phyloP scores from a whole-genome alignment of 2,329 filamentous ascomycete species.

The Penicillium concentricum region DNA sequence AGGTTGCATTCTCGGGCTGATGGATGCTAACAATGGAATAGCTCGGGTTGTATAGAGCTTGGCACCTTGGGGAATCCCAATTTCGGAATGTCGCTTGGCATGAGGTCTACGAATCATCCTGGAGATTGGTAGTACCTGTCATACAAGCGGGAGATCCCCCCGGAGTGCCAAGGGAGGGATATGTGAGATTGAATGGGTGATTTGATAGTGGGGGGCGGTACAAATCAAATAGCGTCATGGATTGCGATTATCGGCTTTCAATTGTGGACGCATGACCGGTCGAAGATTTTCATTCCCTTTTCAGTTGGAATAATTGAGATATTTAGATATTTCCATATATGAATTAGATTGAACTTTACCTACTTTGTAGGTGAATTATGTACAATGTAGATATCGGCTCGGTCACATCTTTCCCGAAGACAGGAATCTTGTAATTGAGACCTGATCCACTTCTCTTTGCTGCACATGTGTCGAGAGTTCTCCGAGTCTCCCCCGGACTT shows the following conservation, averaged over 20 bases:
- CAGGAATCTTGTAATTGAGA: too few relatives aligned
- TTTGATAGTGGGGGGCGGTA: not conserved
- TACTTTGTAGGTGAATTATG: not conserved
- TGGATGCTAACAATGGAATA: not conserved
- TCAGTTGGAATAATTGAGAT: not conserved
- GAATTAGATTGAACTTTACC: not conserved
- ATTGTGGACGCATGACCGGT: conserved; percentile 20
- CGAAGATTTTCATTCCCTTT: not conserved
- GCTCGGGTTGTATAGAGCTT: conserved; percentile 3
- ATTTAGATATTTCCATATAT: not conserved
- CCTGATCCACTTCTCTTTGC: not conserved
- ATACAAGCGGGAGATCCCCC: conserved; percentile 18
- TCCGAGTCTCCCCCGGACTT: conserved; percentile 24
- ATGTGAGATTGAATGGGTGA: not conserved
- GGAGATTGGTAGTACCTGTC: conserved; percentile 9
- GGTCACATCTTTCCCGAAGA: conserved; percentile 1
- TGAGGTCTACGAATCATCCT: not conserved
- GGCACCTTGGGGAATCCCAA: not conserved
- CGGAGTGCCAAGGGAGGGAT: conserved; percentile 10
- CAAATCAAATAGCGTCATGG: conserved; percentile 9
- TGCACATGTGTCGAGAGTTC: conserved; percentile 21
- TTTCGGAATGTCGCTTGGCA: not conserved
- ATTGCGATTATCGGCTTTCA: not conserved
- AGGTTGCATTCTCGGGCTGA: not conserved
- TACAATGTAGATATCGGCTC: not conserved